These are phyloP conservation scores for Fusarium luffae DNA, from an alignment of 2,329 filamentous ascomycete genomes.

Conservation along the genomic window DNA sequence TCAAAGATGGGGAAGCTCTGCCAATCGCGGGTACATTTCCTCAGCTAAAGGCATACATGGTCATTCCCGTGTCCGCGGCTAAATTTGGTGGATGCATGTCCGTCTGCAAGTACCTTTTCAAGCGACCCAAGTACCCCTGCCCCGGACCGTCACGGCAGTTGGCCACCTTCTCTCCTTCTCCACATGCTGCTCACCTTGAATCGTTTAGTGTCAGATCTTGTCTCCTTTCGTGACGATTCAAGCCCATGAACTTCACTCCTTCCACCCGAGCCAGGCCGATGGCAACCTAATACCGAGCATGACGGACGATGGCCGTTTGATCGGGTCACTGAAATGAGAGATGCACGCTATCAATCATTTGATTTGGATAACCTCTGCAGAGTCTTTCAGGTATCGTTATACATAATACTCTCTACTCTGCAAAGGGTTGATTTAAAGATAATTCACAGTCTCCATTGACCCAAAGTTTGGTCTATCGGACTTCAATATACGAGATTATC, in stretches of 20 bases:
- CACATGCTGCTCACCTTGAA: conserved; percentile 24
- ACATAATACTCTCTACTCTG: not conserved
- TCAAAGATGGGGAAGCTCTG: not conserved
- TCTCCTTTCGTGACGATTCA: not conserved
- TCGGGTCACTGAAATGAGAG: not conserved
- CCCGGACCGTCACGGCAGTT: conserved; percentile 14
- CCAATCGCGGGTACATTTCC: not conserved
- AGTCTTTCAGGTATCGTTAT: not conserved
- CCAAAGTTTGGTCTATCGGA: not conserved
- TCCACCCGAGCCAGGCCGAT: conserved; percentile 52
- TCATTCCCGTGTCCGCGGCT: too few relatives aligned
- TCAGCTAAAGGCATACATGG: not conserved
- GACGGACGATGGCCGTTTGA: conserved; percentile 42
- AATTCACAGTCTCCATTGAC: not conserved
- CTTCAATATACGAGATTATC: conserved; percentile 28
- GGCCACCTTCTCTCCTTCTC: conserved; percentile 8
- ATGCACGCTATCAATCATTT: not conserved
- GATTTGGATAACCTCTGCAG: not conserved
- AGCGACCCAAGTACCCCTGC: not conserved
- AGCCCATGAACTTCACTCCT: conserved; percentile 40
- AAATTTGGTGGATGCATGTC: not conserved
- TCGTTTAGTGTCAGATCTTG: conserved; percentile 23
- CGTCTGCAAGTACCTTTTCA: conserved; percentile 3
- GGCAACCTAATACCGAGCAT: conserved; percentile 45
- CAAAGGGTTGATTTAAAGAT: not conserved